phyloP scores from a whole-genome alignment of 2,329 filamentous ascomycete species.

The Verticillium isaacii region DNA sequence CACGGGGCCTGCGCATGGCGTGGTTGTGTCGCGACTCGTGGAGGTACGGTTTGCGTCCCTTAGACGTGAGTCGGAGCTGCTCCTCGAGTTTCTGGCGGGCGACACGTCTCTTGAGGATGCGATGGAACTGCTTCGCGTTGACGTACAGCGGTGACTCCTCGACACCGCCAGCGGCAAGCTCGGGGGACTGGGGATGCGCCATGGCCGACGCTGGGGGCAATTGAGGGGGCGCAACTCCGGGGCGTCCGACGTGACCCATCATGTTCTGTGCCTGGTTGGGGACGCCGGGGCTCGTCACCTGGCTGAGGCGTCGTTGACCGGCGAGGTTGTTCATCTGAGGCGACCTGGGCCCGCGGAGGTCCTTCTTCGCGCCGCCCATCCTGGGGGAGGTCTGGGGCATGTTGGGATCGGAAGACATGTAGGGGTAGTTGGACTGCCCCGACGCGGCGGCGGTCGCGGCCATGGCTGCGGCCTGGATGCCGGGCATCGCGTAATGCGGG shows the following conservation, averaged over 20 bases:
- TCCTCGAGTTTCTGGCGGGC: slow-evolving; percentile 93
- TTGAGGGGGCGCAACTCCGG: slow-evolving; percentile 51
- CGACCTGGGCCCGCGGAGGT: slow-evolving; percentile 68
- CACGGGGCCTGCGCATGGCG: slow-evolving; percentile 91
- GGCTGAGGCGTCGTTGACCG: slow-evolving; percentile 65
- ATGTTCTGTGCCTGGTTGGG: slow-evolving; percentile 65
- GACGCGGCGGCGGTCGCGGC: slow-evolving; percentile 86
- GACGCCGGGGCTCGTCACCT: slow-evolving; percentile 70
- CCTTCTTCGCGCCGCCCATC: slow-evolving; percentile 69
- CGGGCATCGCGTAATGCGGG: slow-evolving; percentile 74
- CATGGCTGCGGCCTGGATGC: slow-evolving; percentile 88
- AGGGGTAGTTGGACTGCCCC: slow-evolving; percentile 65
- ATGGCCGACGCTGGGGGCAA: slow-evolving; percentile 60
- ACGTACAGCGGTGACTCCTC: slow-evolving; percentile 96
- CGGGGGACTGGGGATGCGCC: slow-evolving; percentile 70
- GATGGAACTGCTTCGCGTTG: slow-evolving; percentile 97
- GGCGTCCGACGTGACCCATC: slow-evolving; percentile 61
- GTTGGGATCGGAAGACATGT: slow-evolving; percentile 66
- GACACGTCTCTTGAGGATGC: slow-evolving; percentile 89
- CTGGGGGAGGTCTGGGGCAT: slow-evolving; percentile 70
- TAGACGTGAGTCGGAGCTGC: slow-evolving; percentile 83
- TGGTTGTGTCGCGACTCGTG: slow-evolving; percentile 98
- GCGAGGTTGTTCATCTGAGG: slow-evolving; percentile 63
- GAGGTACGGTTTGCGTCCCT: slow-evolving; percentile 93
- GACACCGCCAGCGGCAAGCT: slow-evolving; percentile 65